Evolutionary conservation across 2,329 filamentous ascomycete species (phyloP).

Genomic region (Phialophora chinensis): DNA sequence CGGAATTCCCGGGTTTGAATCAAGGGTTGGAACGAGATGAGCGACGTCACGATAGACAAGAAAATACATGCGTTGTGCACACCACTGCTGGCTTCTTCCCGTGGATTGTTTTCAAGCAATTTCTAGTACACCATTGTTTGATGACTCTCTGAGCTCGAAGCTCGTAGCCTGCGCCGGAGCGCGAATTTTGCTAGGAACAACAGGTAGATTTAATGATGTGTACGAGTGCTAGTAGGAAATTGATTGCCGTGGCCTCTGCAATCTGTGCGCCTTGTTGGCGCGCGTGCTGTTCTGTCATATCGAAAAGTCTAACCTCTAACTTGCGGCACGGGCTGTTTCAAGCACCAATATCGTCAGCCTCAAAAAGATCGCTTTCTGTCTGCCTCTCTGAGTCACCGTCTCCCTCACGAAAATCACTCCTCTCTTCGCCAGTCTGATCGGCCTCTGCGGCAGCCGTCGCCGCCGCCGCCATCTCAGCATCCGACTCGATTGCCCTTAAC

Average conservation of each 20-base stretch:
- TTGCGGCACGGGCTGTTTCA: background rate
- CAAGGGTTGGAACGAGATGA: background rate
- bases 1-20: too few relatives aligned
- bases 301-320: too few relatives aligned
- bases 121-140: background rate
- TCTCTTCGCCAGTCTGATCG: background rate
- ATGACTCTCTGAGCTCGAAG: background rate
- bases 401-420: background rate
- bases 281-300: background rate
- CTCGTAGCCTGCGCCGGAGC: background rate
- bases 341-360: background rate
- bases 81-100: background rate
- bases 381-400: background rate
- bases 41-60: background rate
- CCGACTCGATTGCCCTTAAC: conserved; percentile 70
- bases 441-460: background rate
- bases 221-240: background rate
- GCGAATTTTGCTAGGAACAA: background rate
- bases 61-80: background rate
- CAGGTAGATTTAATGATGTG: background rate
- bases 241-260: background rate
- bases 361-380: background rate
- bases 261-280: background rate
- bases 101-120: background rate
- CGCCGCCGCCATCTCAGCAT: conserved; percentile 29